Evolutionary conservation across 352 stramenopile genomes (phyloP).

Genomic region (Peronospora farinosa): DNA sequence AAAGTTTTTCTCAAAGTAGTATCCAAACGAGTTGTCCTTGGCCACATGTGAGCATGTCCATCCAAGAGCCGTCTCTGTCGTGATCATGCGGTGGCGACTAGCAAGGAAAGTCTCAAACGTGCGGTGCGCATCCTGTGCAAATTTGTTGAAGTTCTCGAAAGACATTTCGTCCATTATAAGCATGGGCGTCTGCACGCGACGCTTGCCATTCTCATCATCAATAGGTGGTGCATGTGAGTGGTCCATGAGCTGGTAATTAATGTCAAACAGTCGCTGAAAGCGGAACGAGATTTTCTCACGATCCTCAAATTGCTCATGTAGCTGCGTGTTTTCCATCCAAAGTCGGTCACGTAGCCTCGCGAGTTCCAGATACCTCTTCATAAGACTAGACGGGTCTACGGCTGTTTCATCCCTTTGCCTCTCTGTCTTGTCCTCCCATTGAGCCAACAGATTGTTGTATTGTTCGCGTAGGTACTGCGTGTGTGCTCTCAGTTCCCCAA

Average conservation of each 20-base stretch:
- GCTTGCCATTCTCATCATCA: constrained; percentile 23
- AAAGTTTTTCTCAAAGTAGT: no score
- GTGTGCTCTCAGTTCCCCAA: constrained; percentile 38
- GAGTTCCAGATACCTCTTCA: constrained; percentile 46
- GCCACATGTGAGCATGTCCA: no score
- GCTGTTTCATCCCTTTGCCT: constrained; percentile 26
- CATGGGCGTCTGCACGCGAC: constrained; percentile 39
- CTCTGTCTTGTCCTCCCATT: constrained; percentile 40
- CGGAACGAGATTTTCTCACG: constrained; percentile 48
- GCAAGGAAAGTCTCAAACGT: constrained; percentile 40
- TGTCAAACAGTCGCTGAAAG: constrained; percentile 47
- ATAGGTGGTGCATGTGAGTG: constrained; percentile 35
- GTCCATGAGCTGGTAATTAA: constrained; percentile 58
- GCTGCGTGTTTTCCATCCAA: constrained; percentile 49
- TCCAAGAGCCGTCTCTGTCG: constrained; percentile 8
- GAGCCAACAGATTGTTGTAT: constrained; percentile 38
- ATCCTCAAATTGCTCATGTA: constrained; percentile 46
- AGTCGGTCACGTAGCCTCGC: constrained; percentile 39
- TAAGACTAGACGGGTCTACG: constrained; percentile 32
- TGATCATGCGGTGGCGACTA: constrained; percentile 41
- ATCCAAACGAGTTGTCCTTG: no score
- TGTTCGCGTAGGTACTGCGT: constrained; percentile 40
- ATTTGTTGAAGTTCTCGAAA: constrained; percentile 41
- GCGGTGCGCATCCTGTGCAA: constrained; percentile 34
- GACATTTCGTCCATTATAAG: constrained; percentile 61